These are phyloP conservation scores for Paramarasmius palmivorus DNA, from an alignment of 1,284 basidiomycete genomes.

Conservation along the genomic window DNA sequence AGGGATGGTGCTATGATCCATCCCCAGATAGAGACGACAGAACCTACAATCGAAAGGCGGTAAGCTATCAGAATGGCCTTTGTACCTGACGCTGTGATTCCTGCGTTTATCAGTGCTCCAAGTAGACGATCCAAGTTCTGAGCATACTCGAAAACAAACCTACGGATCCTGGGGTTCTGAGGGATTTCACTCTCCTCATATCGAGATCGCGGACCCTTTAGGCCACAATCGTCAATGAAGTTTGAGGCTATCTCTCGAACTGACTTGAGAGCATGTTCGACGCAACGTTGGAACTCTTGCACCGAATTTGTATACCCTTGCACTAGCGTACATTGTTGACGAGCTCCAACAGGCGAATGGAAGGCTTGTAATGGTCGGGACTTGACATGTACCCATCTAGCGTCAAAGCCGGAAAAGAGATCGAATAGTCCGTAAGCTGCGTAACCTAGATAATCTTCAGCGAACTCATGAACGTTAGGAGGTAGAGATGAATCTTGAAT, in stretches of 20 bases:
- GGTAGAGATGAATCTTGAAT: constrained; percentile 29
- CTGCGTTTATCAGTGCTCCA: constrained; percentile 20
- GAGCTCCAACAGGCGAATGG: constrained; percentile 6
- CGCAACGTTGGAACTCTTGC: constrained; percentile 25
- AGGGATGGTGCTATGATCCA: constrained; percentile 27
- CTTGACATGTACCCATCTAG: constrained; percentile 25
- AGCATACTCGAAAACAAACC: constrained; percentile 25
- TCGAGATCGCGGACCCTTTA: constrained; percentile 23
- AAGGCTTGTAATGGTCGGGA: constrained; percentile 22
- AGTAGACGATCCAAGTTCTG: constrained; percentile 22
- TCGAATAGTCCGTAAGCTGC: constrained; percentile 26
- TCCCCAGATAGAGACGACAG: constrained; percentile 26
- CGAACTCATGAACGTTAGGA: constrained; percentile 30
- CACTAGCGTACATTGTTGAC: constrained; percentile 9
- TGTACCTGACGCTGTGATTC: constrained; percentile 28
- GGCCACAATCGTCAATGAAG: constrained; percentile 24
- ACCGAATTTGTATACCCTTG: constrained; percentile 17
- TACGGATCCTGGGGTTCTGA: constrained; percentile 17
- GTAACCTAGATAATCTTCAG: constrained; percentile 29
- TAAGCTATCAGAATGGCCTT: constrained; percentile 26
- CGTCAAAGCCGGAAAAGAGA: constrained; percentile 29
- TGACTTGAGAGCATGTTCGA: constrained; percentile 22
- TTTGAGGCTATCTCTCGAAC: constrained; percentile 12
- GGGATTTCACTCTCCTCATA: constrained; percentile 21
- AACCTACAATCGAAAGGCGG: constrained; percentile 25